Percentiles rank a stretch among this genome's conserved stretches.
These are phyloP conservation scores for Populus euphratica DNA, from an alignment of 345 rosid species.

Conservation along the genomic window DNA sequence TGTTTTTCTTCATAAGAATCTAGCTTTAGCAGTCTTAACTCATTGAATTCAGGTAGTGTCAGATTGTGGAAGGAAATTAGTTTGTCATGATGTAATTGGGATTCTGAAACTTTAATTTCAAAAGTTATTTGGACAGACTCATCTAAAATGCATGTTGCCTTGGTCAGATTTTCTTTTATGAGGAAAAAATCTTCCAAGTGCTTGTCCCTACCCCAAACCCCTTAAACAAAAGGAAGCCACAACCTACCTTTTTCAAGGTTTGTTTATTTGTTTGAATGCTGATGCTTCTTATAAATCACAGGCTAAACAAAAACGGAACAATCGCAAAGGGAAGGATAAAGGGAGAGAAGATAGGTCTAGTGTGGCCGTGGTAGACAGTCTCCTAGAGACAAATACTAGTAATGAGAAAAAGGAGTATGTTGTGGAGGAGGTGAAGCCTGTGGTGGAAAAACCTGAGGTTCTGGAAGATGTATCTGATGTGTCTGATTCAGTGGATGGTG, in stretches of 20 bases:
- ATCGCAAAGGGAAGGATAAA: slow-evolving; percentile 75
- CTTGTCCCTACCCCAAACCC: neutral
- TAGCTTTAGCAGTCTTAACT: neutral
- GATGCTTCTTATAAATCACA: slow-evolving; percentile 19
- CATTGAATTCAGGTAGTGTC: neutral
- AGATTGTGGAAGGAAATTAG: neutral
- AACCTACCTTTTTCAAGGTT: neutral
- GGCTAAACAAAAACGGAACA: slow-evolving; percentile 89
- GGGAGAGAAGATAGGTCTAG: slow-evolving; percentile 59
- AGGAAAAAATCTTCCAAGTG: neutral
- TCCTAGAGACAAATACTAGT: slow-evolving; percentile 35
- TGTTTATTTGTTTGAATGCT: neutral
- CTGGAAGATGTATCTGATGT: slow-evolving; percentile 71
- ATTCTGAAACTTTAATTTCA: neutral
- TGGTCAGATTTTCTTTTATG: neutral
- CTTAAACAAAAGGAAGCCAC: neutral
- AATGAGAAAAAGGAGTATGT: slow-evolving; percentile 45
- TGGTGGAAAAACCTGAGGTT: slow-evolving; percentile 58
- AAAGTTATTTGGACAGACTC: neutral
- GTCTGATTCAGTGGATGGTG: slow-evolving; percentile 75
- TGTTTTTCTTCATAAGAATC: neutral
- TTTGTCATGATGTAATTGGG: neutral
- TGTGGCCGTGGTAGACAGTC: slow-evolving; percentile 37
- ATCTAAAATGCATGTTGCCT: neutral
- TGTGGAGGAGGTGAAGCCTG: slow-evolving; percentile 40